Base-by-base conservation (phyloP, 2,329 filamentous ascomycete species). In the Plenodomus tracheiphilus region DNA sequence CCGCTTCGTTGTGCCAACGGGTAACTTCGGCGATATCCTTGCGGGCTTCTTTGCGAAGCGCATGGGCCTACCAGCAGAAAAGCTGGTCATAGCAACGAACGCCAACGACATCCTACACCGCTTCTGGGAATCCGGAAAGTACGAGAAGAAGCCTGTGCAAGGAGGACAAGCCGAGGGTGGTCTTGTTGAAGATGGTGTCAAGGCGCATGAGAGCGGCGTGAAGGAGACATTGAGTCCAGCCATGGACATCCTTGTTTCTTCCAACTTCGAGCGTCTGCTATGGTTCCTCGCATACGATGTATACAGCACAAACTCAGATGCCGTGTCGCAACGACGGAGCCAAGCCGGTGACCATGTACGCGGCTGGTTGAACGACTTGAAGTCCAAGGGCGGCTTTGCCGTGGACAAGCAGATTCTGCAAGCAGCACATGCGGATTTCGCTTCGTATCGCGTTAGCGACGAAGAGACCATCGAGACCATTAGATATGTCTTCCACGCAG, bases 21-120 rank as follows among this genome's bases (percentile, higher is more conserved):
- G 94, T 47, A 97, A 99, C 79, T 99, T 99, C 74, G 91, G 94
- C 54, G 91, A 97, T 70, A 91, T 99, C 59, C 80, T 97, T 3
- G 89, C 90, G 1, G 93, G 93, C 42, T 97, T 93, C 77, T 97
- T 97, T 67, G 92, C 93, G 17, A 87, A 87, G 62, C 81, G 85
- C 62, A 96, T 96, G 91, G 92, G 91, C 47, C 81, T 97, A 2
- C 92, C 92, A 3, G 80, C 87, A 2, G 88, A 94, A 55, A 96
- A 93, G 76, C 84, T 99, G 25, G 85, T 96, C 62, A 87, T 97
- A 47, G 91, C 93, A 0, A 97, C 93, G 43, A 97, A 97, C 73
- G 92, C 95, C 76, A 99, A 99, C 76, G 94, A 97, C 66, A 97
- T 97, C 53, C 83, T 99, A 10, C 84, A 97, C 74, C 85, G 94